Evolutionary conservation across 306 rosid species (phyloP).

Genomic region (Nissolia schottii): DNA sequence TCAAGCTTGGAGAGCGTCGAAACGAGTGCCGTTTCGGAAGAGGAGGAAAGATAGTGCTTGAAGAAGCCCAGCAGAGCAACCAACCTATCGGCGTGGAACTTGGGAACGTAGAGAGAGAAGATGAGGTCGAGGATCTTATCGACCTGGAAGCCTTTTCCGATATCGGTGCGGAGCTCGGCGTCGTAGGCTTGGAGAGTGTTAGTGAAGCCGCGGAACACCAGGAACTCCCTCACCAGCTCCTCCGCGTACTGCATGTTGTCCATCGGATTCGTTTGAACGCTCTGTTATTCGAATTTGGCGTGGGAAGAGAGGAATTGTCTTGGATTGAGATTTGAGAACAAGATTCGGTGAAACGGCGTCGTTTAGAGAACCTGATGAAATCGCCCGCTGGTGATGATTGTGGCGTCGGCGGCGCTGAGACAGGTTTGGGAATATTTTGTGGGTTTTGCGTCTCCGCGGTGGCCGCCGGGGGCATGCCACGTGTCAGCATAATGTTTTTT

Average conservation of each 20-base stretch:
- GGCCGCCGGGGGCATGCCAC: too few species aligned
- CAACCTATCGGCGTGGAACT: constrained; percentile 64
- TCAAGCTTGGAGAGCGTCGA: constrained; percentile 58
- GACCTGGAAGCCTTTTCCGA: constrained; percentile 69
- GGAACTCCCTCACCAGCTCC: constrained; percentile 90
- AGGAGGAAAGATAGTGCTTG: constrained; percentile 74
- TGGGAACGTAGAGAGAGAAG: constrained; percentile 69
- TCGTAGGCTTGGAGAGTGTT: constrained; percentile 80
- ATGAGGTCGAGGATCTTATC: constrained; percentile 82
- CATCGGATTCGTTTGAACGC: constrained; percentile 43
- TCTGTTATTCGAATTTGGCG: too few species aligned
- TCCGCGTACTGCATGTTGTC: constrained; percentile 92
- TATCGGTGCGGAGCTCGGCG: constrained; percentile 64
- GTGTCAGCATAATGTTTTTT: too few species aligned
- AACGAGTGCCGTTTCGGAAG: constrained; percentile 43
- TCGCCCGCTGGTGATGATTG: too few species aligned
- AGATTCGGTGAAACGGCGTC: too few species aligned
- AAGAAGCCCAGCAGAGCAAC: constrained; percentile 63
- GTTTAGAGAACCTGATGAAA: too few species aligned
- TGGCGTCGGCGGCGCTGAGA: too few species aligned
- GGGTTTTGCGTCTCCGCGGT: too few species aligned
- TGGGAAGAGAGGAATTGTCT: too few species aligned
- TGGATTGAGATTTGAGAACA: too few species aligned
- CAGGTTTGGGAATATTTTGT: too few species aligned
- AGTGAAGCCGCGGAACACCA: constrained; percentile 83